Evolutionary conservation across 1,284 basidiomycete genomes (phyloP).

Genomic region (Trametes sp.): DNA sequence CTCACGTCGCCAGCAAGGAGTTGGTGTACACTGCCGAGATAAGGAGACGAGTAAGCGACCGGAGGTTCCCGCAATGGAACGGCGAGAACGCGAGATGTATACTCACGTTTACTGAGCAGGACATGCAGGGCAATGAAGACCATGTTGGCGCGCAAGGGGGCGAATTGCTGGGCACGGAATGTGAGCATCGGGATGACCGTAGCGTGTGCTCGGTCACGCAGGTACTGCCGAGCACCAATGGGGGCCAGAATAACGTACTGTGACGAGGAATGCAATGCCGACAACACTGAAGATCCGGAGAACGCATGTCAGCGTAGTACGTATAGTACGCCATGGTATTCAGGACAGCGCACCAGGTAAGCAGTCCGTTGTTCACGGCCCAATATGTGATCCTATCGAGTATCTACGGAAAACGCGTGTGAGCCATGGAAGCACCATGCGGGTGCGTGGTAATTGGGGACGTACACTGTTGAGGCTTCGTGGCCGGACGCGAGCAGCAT

Average conservation of each 20-base stretch:
- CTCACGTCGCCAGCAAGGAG: constrained; percentile 25
- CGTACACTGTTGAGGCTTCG: constrained; percentile 20
- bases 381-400: constrained; percentile 31
- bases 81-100: too few relatives aligned
- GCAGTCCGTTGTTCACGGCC: constrained; percentile 31
- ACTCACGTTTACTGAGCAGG: constrained; percentile 30
- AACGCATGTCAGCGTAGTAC: neutral
- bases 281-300: constrained; percentile 16
- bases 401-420: neutral
- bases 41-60: neutral
- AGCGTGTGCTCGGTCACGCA: too few relatives aligned
- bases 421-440: neutral
- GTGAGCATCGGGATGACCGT: neutral
- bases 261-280: constrained; percentile 27
- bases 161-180: constrained; percentile 14
- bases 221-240: too few relatives aligned
- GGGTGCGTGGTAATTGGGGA: neutral
- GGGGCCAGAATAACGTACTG: constrained; percentile 8
- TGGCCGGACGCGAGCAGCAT: neutral
- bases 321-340: neutral
- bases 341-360: constrained; percentile 19
- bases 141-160: constrained; percentile 30
- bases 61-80: neutral
- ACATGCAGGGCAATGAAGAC: constrained; percentile 30
- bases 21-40: constrained; percentile 24